A percentile compares a stretch with the other conserved stretches of the same genome.
These are phyloP conservation scores for Hypsizygus ulmarius DNA, from an alignment of 1,284 basidiomycete genomes.

Conservation along the genomic window DNA sequence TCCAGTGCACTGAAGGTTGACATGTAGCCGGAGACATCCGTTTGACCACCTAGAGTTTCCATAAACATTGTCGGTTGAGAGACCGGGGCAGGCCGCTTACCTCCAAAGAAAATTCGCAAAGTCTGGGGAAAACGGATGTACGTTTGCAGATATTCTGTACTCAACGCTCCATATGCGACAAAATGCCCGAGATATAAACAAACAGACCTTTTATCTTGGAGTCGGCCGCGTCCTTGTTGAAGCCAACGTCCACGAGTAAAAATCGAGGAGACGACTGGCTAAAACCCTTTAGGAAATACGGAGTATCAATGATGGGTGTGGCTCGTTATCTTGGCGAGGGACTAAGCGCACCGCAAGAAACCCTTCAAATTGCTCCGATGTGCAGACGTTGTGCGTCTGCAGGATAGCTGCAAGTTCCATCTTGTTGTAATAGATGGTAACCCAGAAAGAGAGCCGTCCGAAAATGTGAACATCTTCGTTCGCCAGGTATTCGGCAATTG, in stretches of 20 bases:
- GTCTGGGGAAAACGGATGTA: slow-evolving; percentile 74
- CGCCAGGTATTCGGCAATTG: slow-evolving; percentile 61
- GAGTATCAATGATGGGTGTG: neutral
- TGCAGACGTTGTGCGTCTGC: slow-evolving; percentile 51
- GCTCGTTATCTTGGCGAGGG: neutral
- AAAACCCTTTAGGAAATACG: slow-evolving; percentile 47
- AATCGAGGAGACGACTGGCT: slow-evolving; percentile 70
- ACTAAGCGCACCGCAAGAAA: slow-evolving; percentile 46
- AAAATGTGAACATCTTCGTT: slow-evolving; percentile 55
- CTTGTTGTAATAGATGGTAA: slow-evolving; percentile 68
- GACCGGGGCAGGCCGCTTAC: slow-evolving; percentile 36
- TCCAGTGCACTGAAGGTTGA: slow-evolving; percentile 51
- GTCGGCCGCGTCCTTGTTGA: slow-evolving; percentile 60
- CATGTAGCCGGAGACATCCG: slow-evolving; percentile 31
- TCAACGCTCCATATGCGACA: neutral
- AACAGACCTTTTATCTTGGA: slow-evolving; percentile 72
- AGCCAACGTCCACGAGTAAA: slow-evolving; percentile 68
- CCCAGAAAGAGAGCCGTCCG: slow-evolving; percentile 67
- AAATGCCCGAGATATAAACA: neutral
- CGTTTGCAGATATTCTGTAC: slow-evolving; percentile 70
- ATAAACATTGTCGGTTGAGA: slow-evolving; percentile 1
- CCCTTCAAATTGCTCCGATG: slow-evolving; percentile 59
- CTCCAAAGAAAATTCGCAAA: slow-evolving; percentile 67
- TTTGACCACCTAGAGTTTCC: slow-evolving; percentile 29
- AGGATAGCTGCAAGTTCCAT: slow-evolving; percentile 50